Percentiles rank a stretch among this genome's conserved stretches.
These are phyloP conservation scores for Platanus orientalis DNA, from an alignment of 164 flowering plant genomes.

Conservation along the genomic window DNA sequence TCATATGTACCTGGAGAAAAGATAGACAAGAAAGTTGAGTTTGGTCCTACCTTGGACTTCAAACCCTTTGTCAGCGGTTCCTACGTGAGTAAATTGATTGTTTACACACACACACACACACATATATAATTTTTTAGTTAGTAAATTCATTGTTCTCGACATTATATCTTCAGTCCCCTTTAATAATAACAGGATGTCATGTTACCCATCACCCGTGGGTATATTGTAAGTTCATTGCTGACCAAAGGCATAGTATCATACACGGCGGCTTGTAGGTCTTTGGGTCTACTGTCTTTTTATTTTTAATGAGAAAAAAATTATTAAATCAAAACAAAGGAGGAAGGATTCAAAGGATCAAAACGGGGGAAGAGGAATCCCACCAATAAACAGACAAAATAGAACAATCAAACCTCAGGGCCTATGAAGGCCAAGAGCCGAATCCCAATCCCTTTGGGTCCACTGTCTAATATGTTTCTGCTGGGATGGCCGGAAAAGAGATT, in stretches of 20 bases:
- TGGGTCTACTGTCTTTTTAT: no score
- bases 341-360: no score
- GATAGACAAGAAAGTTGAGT: conserved; percentile 70
- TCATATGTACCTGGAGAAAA: conserved; percentile 64
- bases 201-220: not conserved
- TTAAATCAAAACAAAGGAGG: no score
- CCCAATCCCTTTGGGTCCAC: not conserved
- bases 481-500: no score
- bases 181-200: not conserved
- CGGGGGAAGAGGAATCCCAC: no score
- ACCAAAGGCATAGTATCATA: not conserved
- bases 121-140: no score
- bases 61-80: conserved; percentile 78
- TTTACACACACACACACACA: no score
- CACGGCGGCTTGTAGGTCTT: not conserved
- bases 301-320: no score
- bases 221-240: not conserved
- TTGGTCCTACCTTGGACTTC: conserved; percentile 65
- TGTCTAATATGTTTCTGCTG: not conserved
- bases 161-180: not conserved
- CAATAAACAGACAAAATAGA: no score
- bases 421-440: not conserved
- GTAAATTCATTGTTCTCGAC: not conserved
- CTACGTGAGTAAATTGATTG: conserved; percentile 50
- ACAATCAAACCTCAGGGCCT: no score